Evolutionary conservation across 192 early-diverging fungal genomes (phyloP), one percentile per base, ranked within the genome.

Genomic region (Neocallimastix lanati): DNA sequence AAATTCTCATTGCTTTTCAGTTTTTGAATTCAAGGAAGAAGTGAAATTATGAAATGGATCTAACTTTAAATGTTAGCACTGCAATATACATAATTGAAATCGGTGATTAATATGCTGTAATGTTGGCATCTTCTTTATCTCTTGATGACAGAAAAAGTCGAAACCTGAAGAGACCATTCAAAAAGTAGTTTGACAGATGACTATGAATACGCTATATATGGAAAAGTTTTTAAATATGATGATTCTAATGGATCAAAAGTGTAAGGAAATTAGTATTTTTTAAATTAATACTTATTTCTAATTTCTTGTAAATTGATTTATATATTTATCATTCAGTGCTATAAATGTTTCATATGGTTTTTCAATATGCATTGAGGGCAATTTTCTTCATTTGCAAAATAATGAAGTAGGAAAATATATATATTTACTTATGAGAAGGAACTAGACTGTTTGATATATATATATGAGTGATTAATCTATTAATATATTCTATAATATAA

Each of bases 171-270:
- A 67, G 89, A 91, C 80, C 9, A 84, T 78, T 80, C 82, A 79
- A 77, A 86, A 84, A 76, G 82, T 85, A 30, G 83, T 78, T 83
- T 99, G 81, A 94, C 94, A 6, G 96, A 99, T 78, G 94, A 97
- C 35, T 99, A 94, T 84, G 96, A 99, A 40, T 99, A 99, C 83
- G 96, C 98, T 28, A 98, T 97, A 95, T 94, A 93, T 85, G 97
- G 97, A 77, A 95, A 96, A 83, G 93, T 96, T 28, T 99, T 96
- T 87, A 91, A 95, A 84, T 98, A 92, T 82, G 96, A 98, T 78
- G 95, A 99, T 79, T 86, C 88, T 29, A 88, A 86, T 76, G 87
- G 89, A 5, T 83, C 90, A 14, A 92, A 91, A 84, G 92, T 92
- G 93, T 95, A 89, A 83, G 90, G n/a, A n/a, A n/a, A n/a, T n/a